These are phyloP conservation scores for Sonneratia alba DNA, from an alignment of 345 rosid genomes.

Conservation along the genomic window DNA sequence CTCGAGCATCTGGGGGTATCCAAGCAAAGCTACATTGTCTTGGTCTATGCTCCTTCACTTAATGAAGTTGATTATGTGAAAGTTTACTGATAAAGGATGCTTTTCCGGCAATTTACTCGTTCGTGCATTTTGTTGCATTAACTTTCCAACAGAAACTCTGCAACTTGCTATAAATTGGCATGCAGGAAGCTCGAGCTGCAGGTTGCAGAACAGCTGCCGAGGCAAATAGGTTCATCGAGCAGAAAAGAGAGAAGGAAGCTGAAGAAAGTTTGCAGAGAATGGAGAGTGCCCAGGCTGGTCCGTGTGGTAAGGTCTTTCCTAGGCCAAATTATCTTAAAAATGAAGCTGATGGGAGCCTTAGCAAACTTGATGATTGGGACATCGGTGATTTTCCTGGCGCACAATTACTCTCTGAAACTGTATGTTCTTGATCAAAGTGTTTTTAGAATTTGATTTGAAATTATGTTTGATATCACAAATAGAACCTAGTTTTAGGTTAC, in stretches of 20 bases:
- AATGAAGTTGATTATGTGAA: background rate
- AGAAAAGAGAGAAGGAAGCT: conserved; percentile 60
- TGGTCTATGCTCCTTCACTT: background rate
- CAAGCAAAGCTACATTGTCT: background rate
- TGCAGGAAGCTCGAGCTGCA: conserved; percentile 82
- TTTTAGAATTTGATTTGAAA: background rate
- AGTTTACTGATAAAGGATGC: background rate
- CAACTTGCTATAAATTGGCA: background rate
- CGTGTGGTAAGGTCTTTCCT: conserved; percentile 44
- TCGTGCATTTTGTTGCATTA: background rate
- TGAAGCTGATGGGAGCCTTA: conserved; percentile 37
- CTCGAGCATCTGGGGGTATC: background rate
- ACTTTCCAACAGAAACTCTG: background rate
- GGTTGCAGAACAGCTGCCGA: conserved; percentile 58
- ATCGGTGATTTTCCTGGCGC: conserved; percentile 61
- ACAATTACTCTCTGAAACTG: conserved; percentile 62
- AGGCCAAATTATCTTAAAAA: conserved; percentile 19
- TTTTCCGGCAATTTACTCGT: background rate
- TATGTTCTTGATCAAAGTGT: conserved; percentile 23
- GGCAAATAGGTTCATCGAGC: conserved; percentile 52
- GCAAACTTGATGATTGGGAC: conserved; percentile 51
- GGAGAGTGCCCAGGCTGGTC: conserved; percentile 46
- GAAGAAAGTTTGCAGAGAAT: conserved; percentile 46
- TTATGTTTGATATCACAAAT: background rate
- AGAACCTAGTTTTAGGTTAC: too few relatives aligned